phyloP scores from a whole-genome alignment of 1,284 basidiomycete genomes.

The Malassezia japonica region DNA sequence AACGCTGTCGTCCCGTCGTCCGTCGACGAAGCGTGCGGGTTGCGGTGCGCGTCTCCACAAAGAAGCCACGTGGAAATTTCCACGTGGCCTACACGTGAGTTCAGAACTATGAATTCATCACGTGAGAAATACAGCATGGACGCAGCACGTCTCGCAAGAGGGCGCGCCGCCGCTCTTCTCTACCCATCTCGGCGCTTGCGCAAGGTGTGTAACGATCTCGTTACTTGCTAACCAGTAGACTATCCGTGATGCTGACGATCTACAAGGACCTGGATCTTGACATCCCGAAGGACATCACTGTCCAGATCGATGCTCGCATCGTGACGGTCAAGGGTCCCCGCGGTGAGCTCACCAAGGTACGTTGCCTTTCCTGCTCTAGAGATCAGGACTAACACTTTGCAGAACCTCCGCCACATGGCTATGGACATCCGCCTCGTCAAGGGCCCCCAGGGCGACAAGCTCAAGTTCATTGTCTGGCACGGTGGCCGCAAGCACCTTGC shows the following conservation, averaged over 20 bases:
- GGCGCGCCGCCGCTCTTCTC: constrained; percentile 4
- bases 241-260: constrained; percentile 42
- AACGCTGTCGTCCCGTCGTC: no score
- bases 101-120: constrained; percentile 9
- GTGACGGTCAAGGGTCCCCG: constrained; percentile 48
- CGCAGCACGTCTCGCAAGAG: neutral
- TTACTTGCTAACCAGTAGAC: constrained; percentile 1
- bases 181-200: constrained; percentile 17
- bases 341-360: constrained; percentile 46
- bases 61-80: no score
- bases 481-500: constrained; percentile 97
- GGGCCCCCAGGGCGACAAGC: constrained; percentile 56
- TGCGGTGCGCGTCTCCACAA: no score
- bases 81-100: neutral
- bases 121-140: neutral
- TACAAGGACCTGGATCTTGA: constrained; percentile 48
- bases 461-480: constrained; percentile 94
- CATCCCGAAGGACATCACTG: constrained; percentile 37
- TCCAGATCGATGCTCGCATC: constrained; percentile 40
- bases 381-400: constrained; percentile 8
- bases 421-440: constrained; percentile 50
- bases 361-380: neutral
- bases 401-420: constrained; percentile 48
- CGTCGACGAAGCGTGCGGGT: no score
- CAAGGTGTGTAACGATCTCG: constrained; percentile 11